Conservation (phyloP, 139 green algal species). For the Dunaliella primolecta region DNA sequence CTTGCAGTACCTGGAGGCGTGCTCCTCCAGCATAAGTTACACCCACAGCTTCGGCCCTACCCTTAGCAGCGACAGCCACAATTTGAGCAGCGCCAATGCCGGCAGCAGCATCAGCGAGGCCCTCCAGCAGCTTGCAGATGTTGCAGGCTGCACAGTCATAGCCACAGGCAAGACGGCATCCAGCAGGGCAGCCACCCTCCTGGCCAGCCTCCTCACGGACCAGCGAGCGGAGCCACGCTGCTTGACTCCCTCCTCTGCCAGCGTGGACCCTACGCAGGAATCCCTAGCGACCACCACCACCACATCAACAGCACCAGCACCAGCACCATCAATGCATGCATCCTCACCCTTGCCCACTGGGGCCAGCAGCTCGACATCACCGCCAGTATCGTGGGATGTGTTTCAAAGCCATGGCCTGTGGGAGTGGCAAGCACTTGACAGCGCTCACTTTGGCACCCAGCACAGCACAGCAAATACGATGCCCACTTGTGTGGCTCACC, state of each 20-base stretch:
- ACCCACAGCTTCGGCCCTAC: no score
- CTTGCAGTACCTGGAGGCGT: neutral
- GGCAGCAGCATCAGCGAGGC: neutral
- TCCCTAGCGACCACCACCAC: neutral
- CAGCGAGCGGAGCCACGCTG: no score
- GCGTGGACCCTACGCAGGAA: no score
- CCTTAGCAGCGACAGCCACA: neutral
- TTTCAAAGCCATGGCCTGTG: no score
- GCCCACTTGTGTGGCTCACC: no score
- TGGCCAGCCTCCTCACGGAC: neutral
- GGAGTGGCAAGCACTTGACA: no score
- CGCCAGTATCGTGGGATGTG: no score
- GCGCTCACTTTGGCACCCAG: no score
- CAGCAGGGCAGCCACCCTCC: neutral
- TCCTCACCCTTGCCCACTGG: neutral
- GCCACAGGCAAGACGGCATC: neutral
- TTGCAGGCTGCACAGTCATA: neutral
- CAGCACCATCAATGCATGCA: neutral
- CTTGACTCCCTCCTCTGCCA: no score
- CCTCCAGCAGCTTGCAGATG: neutral
- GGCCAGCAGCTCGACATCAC: neutral
- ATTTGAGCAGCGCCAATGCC: no score
- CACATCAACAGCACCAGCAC: neutral
- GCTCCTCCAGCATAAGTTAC: no score
- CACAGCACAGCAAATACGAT: no score